A percentile compares a stretch with the other conserved stretches of the same genome.
Conservation (phyloP, 2,329 filamentous ascomycete genomes). For the Fusarium napiforme region DNA sequence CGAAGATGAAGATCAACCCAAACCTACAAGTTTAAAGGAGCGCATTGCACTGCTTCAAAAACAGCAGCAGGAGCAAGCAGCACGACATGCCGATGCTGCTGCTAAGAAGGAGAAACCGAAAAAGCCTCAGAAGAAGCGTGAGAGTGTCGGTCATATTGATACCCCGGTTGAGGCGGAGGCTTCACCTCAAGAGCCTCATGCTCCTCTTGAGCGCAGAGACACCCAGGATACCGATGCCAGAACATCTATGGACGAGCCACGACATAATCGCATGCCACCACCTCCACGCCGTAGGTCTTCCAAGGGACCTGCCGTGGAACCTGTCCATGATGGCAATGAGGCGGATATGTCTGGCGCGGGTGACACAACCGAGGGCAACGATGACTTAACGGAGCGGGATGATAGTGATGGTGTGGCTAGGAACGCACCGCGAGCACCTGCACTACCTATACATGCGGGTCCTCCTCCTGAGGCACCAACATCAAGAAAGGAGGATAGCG, state of each 20-base stretch:
- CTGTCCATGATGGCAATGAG: constrained; percentile 69
- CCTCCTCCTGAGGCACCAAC: constrained; percentile 33
- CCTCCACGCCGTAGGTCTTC: constrained; percentile 65
- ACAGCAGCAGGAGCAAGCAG: constrained; percentile 90
- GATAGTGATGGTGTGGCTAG: constrained; percentile 73
- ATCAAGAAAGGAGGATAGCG: constrained; percentile 60
- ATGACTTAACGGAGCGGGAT: constrained; percentile 75
- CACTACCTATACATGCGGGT: constrained; percentile 46
- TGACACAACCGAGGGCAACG: constrained; percentile 70
- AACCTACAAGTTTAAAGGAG: constrained; percentile 93
- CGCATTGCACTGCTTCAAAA: constrained; percentile 93
- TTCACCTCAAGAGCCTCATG: constrained; percentile 43
- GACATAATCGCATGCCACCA: constrained; percentile 51
- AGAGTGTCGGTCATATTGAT: constrained; percentile 52
- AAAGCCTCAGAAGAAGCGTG: constrained; percentile 75
- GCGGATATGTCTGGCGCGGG: constrained; percentile 73
- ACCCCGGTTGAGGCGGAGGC: constrained; percentile 46
- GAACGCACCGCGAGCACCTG: constrained; percentile 52
- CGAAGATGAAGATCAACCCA: constrained; percentile 82
- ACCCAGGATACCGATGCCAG: constrained; percentile 60
- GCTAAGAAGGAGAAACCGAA: constrained; percentile 91
- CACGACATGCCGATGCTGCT: constrained; percentile 79
- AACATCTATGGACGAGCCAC: constrained; percentile 61
- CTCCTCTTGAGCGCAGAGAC: constrained; percentile 58
- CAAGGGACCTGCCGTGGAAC: constrained; percentile 55